Evolutionary conservation across 768 basidiomycete species (phyloP).

Genomic region (Mycena albidolilacea): DNA sequence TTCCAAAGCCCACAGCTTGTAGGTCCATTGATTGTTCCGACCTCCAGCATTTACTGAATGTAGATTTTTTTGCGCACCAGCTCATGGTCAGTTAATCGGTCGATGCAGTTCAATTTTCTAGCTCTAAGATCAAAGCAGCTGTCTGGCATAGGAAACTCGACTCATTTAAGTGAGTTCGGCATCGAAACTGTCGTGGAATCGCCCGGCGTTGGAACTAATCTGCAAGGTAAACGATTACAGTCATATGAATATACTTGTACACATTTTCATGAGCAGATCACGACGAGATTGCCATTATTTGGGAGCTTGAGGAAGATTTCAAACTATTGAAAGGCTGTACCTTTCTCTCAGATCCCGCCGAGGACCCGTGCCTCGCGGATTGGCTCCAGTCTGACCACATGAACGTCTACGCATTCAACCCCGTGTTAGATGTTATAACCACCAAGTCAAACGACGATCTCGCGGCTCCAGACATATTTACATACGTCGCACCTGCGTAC

Average conservation of each 20-base stretch:
- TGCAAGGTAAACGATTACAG: slow-evolving; percentile 45
- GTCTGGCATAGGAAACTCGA: slow-evolving; percentile 46
- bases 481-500: slow-evolving; percentile 45
- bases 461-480: slow-evolving; percentile 47
- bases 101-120: neutral
- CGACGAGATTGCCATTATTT: slow-evolving; percentile 42
- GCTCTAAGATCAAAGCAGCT: slow-evolving; percentile 28
- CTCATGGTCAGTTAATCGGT: slow-evolving; percentile 32
- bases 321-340: slow-evolving; percentile 42
- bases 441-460: slow-evolving; percentile 43
- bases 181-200: slow-evolving; percentile 43
- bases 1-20: slow-evolving; percentile 44
- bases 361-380: slow-evolving; percentile 49
- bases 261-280: slow-evolving; percentile 33
- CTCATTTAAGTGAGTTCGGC: slow-evolving; percentile 39
- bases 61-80: slow-evolving; percentile 8
- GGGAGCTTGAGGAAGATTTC: slow-evolving; percentile 42
- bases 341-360: slow-evolving; percentile 44
- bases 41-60: neutral
- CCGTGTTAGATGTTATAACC: slow-evolving; percentile 43
- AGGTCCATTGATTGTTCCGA: neutral
- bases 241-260: neutral
- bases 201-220: slow-evolving; percentile 49
- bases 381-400: slow-evolving; percentile 43
- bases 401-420: slow-evolving; percentile 48